Percentiles rank a stretch among this genome's conserved stretches.
Conservation (phyloP, 1,284 basidiomycete genomes). For the Neotropicomus parvogracilis region DNA sequence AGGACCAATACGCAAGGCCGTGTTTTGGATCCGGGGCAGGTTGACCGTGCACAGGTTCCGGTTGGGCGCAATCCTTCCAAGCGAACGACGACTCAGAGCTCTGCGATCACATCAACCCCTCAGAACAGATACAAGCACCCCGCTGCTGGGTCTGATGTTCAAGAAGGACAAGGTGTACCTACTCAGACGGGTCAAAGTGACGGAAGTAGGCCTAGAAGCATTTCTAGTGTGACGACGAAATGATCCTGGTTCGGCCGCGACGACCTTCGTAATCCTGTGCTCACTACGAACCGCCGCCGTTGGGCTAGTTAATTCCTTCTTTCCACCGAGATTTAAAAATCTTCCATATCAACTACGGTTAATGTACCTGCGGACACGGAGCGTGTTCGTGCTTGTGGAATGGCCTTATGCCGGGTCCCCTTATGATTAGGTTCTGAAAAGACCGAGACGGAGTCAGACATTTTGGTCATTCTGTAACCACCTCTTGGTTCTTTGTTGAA, state of each 20-base stretch:
- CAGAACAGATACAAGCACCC: slow-evolving; percentile 7
- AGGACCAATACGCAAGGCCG: slow-evolving; percentile 2
- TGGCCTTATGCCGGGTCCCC: no score
- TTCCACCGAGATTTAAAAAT: no score
- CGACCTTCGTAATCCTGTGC: no score
- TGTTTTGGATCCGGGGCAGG: slow-evolving; percentile 3
- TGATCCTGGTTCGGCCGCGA: no score
- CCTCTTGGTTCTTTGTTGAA: no score
- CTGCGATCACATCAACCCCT: slow-evolving; percentile 6
- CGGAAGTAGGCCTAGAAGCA: slow-evolving; percentile 10
- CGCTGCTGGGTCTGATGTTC: slow-evolving; percentile 4
- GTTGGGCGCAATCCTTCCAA: slow-evolving; percentile 3
- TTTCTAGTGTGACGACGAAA: no score
- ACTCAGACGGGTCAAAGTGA: slow-evolving; percentile 12
- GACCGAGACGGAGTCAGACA: slow-evolving; percentile 48
- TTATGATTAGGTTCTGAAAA: slow-evolving; percentile 24
- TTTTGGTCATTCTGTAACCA: slow-evolving; percentile 42
- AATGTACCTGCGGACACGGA: background rate
- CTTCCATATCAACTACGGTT: no score
- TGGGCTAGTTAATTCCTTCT: no score
- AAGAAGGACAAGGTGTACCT: slow-evolving; percentile 3
- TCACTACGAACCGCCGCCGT: no score
- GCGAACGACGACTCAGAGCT: background rate
- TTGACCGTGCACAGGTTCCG: slow-evolving; percentile 2
- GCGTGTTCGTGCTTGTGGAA: no score